A percentile compares a stretch with the other conserved stretches of the same genome.
Evolutionary conservation across 164 flowering plant species (phyloP).

Genomic region (Saururus chinensis): DNA sequence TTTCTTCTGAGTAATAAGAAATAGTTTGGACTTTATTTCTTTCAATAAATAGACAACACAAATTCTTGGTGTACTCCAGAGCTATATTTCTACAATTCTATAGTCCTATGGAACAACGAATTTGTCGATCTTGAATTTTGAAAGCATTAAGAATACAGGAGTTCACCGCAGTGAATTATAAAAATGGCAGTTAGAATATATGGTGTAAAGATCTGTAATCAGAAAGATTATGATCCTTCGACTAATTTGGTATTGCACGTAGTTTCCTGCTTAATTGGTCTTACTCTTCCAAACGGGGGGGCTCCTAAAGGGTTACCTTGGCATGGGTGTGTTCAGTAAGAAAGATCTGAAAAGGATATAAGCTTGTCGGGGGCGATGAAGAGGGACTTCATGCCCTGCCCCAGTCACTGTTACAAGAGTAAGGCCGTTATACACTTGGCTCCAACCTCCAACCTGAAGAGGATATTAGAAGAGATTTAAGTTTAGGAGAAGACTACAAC

Average conservation of each 20-base stretch:
- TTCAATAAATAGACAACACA: neutral
- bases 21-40: neutral
- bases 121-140: too few relatives aligned
- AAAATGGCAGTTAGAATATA: too few relatives aligned
- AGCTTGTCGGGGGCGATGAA: constrained; percentile 89
- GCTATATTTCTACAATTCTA: too few relatives aligned
- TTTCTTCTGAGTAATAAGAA: too few relatives aligned
- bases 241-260: constrained; percentile 3
- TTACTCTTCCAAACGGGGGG: constrained; percentile 3
- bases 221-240: neutral
- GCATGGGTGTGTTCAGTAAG: constrained; percentile 70
- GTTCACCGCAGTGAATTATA: too few relatives aligned
- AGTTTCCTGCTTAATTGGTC: neutral
- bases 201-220: too few relatives aligned
- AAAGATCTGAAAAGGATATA: constrained; percentile 77
- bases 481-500: neutral
- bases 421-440: constrained; percentile 85
- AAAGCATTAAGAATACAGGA: too few relatives aligned
- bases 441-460: constrained; percentile 97
- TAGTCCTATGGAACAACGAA: too few relatives aligned
- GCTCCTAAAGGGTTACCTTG: constrained; percentile 11
- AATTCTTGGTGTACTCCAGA: neutral
- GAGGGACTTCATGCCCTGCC: constrained; percentile 98
- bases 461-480: too few relatives aligned
- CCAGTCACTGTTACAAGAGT: constrained; percentile 78